phyloP scores from a whole-genome alignment of 1,284 basidiomycete species.

The Melampsora occidentalis region DNA sequence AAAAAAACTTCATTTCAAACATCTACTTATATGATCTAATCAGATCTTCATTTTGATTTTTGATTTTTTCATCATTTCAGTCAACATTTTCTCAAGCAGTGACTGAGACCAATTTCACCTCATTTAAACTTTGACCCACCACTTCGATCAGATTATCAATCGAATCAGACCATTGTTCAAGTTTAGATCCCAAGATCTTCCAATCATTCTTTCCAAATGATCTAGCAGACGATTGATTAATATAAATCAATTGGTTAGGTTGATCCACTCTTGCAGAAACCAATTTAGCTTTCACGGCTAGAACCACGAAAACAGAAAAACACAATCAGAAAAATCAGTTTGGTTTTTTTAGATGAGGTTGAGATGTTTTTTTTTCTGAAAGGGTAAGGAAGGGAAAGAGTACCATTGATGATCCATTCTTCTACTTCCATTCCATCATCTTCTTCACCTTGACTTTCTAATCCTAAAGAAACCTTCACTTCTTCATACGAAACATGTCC shows the following conservation, averaged over 20 bases:
- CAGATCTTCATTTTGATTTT: too few relatives aligned
- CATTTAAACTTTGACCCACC: slow-evolving; percentile 34
- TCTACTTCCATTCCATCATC: slow-evolving; percentile 44
- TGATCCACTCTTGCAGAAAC: slow-evolving; percentile 40
- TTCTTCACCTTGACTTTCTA: slow-evolving; percentile 21
- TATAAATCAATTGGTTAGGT: slow-evolving; percentile 34
- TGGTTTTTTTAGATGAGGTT: background rate
- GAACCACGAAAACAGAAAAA: background rate
- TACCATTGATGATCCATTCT: slow-evolving; percentile 44
- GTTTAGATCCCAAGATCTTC: slow-evolving; percentile 17
- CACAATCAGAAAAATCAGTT: background rate
- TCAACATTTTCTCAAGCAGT: background rate
- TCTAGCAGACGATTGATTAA: slow-evolving; percentile 25
- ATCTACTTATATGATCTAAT: too few relatives aligned
- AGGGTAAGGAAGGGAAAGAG: background rate
- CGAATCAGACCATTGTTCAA: slow-evolving; percentile 17
- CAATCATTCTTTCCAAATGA: slow-evolving; percentile 27
- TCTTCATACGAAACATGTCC: slow-evolving; percentile 37
- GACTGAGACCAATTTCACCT: background rate
- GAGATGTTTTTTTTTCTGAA: background rate
- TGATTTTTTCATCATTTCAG: too few relatives aligned
- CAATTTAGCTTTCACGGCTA: slow-evolving; percentile 38
- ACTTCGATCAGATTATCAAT: slow-evolving; percentile 42
- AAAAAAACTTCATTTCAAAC: too few relatives aligned
- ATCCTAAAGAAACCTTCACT: slow-evolving; percentile 23